Base-by-base conservation (phyloP, 352 stramenopile species). In the Blastocystis sp. region DNA sequence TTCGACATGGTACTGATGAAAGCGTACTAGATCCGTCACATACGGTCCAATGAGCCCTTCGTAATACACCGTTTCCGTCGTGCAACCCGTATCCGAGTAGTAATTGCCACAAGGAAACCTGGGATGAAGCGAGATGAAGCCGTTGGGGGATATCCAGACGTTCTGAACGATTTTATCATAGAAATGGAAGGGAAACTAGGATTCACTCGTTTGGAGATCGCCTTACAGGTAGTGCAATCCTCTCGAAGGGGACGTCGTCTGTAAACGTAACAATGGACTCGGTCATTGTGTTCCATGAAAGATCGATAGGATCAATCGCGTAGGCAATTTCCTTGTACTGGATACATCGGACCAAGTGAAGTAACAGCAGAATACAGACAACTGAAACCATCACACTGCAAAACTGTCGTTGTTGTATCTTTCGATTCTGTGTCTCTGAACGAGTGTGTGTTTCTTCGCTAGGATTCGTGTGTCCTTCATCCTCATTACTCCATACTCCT, bases 111-210 rank as follows among this genome's bases (percentile, higher is more conserved):
- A 78, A 27, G 34, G 67, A 4, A 51, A 29, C 34, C 38, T 42
- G 14, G 67, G 34, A 40, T 40, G n/a, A 9, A 78, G n/a, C 0
- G 67, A 78, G 27, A 78, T 59, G 34, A 42, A 78, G 7, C 67
- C 67, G 38, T 78, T 78, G 6, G 67, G 67, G 27, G 40, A 63
- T 24, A 78, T 78, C 67, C 67, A 78, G 1, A 78, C 67, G 2
- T 56, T 14, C 16, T 9, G n/a, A 14, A 78, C 40, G 9, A 21
- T 56, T 14, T 61, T 57, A 59, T 78, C 67, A 78, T 78, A 78
- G 34, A 78, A 78, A 6, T n/a, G 67, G 36, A 78, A 78, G 11
- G 46, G 27, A 59, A 78, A 78, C 67, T 78, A 78, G 38, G 24
- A 8, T 36, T 78, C 6, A 78, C 16, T 56, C 40, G 21, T 38